A percentile compares a stretch with the other conserved stretches of the same genome.
Conservation (phyloP, 768 basidiomycete genomes). For the Lentinus tigrinus region DNA sequence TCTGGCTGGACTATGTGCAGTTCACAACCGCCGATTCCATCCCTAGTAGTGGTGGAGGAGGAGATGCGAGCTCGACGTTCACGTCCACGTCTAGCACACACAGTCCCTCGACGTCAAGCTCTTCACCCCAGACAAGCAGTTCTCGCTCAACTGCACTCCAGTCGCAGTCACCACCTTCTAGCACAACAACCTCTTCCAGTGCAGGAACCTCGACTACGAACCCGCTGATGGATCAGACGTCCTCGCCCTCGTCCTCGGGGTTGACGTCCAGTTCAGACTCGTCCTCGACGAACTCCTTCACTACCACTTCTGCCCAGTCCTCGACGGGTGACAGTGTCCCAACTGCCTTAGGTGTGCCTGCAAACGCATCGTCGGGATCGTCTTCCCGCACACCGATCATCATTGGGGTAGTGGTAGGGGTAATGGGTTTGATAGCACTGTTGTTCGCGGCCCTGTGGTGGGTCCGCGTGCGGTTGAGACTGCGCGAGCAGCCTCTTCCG, state of each 20-base stretch:
- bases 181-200: not conserved
- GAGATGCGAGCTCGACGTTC: not conserved
- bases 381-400: not conserved
- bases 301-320: no score
- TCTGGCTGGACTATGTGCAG: slow-evolving; percentile 13
- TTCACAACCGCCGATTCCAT: not conserved
- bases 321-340: no score
- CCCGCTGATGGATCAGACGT: no score
- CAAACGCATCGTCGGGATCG: not conserved
- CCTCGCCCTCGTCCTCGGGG: no score
- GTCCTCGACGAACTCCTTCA: no score
- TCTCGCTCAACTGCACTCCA: not conserved
- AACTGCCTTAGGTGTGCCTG: no score
- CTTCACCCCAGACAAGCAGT: not conserved
- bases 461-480: not conserved
- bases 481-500: not conserved
- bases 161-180: not conserved
- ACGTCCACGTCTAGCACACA: not conserved
- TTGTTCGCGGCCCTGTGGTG: slow-evolving; percentile 3
- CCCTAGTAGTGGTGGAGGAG: not conserved
- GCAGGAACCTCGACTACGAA: no score
- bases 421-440: not conserved
- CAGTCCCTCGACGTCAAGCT: not conserved
- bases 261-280: no score
- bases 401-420: not conserved